Evolutionary conservation across 1,284 basidiomycete species (phyloP).

Genomic region (Cutaneotrichosporon mucoides): DNA sequence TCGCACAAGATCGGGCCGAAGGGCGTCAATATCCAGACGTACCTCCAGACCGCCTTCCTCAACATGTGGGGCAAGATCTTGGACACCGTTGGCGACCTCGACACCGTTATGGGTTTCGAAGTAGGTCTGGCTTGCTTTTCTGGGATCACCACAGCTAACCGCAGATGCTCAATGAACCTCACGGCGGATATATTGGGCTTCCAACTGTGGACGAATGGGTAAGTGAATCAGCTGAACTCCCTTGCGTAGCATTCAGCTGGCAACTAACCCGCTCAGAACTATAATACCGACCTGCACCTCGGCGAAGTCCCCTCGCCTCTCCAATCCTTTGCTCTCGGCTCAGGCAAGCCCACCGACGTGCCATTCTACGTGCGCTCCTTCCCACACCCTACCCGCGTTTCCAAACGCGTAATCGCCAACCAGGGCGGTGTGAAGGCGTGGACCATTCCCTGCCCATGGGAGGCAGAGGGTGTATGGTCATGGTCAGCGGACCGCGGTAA

Average conservation of each 20-base stretch:
- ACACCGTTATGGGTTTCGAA: slow-evolving; percentile 85
- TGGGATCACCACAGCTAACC: background rate
- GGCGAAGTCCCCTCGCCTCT: slow-evolving; percentile 75
- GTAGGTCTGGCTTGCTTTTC: slow-evolving; percentile 47
- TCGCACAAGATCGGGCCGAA: slow-evolving; percentile 60
- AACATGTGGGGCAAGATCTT: slow-evolving; percentile 70
- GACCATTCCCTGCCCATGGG: slow-evolving; percentile 77
- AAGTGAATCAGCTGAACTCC: slow-evolving; percentile 6
- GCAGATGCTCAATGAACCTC: slow-evolving; percentile 93
- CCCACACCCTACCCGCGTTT: slow-evolving; percentile 68
- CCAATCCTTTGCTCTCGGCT: slow-evolving; percentile 76
- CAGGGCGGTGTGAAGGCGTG: slow-evolving; percentile 60
- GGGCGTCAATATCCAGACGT: slow-evolving; percentile 66
- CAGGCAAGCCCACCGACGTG: slow-evolving; percentile 69
- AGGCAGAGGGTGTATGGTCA: slow-evolving; percentile 88
- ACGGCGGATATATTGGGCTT: slow-evolving; percentile 83
- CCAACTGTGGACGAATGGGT: slow-evolving; percentile 75
- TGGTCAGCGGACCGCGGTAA: slow-evolving; percentile 69
- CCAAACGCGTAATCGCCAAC: slow-evolving; percentile 49
- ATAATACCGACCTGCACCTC: slow-evolving; percentile 90
- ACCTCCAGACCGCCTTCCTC: slow-evolving; percentile 77
- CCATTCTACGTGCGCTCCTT: slow-evolving; percentile 73
- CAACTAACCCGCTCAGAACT: slow-evolving; percentile 52
- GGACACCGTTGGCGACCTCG: slow-evolving; percentile 64
- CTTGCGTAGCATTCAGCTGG: too few relatives aligned